These are phyloP conservation scores for Rhododendron simsii DNA, from an alignment of 148 eudicot genomes.

Conservation along the genomic window DNA sequence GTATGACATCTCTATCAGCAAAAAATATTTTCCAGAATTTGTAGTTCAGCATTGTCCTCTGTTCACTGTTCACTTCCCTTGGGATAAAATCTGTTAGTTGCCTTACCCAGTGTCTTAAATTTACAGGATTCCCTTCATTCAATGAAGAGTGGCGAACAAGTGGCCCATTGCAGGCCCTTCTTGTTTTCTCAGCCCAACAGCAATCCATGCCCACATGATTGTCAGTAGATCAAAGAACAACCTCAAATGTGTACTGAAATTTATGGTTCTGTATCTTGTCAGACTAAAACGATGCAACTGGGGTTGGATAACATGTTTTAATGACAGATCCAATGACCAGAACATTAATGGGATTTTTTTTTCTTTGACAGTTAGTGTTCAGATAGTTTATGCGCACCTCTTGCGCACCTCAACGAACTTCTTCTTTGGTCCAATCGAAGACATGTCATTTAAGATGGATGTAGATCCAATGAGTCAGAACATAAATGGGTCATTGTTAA, in stretches of 20 bases:
- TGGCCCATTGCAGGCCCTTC: conserved; percentile 9
- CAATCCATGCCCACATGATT: not conserved
- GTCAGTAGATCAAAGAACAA: not conserved
- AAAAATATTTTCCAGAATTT: no score
- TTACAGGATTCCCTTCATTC: not conserved
- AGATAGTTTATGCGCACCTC: no score
- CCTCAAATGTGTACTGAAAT: not conserved
- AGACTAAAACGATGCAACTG: not conserved
- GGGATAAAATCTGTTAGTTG: not conserved
- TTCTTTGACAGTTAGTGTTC: no score
- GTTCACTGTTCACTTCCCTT: not conserved
- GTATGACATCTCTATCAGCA: no score
- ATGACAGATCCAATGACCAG: not conserved
- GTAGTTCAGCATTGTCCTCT: not conserved
- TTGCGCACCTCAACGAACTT: no score
- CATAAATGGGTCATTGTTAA: not conserved
- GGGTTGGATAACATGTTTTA: not conserved
- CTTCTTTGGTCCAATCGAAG: no score
- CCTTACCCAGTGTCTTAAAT: not conserved
- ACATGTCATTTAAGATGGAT: no score
- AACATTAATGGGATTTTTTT: not conserved
- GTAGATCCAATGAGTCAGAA: not conserved
- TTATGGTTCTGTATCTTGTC: not conserved
- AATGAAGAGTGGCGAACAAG: not conserved
- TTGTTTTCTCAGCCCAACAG: not conserved